Percentiles rank a stretch among this genome's conserved stretches.
Conservation (phyloP, 768 basidiomycete genomes). For the Leccinum disarticulatum region DNA sequence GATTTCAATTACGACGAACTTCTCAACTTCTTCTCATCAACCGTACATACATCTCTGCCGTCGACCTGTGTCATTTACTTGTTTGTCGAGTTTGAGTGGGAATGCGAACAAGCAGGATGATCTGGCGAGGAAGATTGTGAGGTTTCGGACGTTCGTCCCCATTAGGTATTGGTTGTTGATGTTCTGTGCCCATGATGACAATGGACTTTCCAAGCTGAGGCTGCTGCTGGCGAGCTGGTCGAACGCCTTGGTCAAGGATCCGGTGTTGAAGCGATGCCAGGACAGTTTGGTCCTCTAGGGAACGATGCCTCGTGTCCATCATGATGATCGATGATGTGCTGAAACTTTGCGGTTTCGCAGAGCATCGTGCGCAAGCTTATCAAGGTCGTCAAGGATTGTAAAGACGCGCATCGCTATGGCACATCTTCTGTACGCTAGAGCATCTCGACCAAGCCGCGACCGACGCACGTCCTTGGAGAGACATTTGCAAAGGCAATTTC, state of each 20-base stretch:
- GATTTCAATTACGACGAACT: too few relatives aligned
- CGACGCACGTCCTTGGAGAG: conserved; percentile 54
- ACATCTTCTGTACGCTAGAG: conserved; percentile 32
- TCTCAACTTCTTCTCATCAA: too few relatives aligned
- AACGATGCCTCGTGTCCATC: too few relatives aligned
- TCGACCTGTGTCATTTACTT: conserved; percentile 79
- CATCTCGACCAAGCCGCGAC: conserved; percentile 34
- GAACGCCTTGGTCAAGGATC: conserved; percentile 38
- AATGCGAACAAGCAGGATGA: conserved; percentile 37
- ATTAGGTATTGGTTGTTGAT: conserved; percentile 89
- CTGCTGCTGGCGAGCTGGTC: conserved; percentile 74
- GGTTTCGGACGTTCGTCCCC: conserved; percentile 87
- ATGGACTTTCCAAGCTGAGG: conserved; percentile 85
- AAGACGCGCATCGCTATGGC: conserved; percentile 51
- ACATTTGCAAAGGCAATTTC: conserved; percentile 61
- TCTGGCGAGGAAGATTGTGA: conserved; percentile 70
- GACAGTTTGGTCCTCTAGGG: too few relatives aligned
- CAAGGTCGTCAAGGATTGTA: conserved; percentile 63
- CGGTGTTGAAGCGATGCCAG: too few relatives aligned
- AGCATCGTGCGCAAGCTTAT: too few relatives aligned
- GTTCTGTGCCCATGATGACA: conserved; percentile 55
- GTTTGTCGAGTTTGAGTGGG: conserved; percentile 68
- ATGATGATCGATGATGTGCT: too few relatives aligned
- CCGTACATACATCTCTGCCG: conserved; percentile 59
- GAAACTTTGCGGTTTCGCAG: too few relatives aligned